Evolutionary conservation across 768 basidiomycete genomes (phyloP), one percentile per base, ranked within the genome.

Genomic region (Mrakia gelida): DNA sequence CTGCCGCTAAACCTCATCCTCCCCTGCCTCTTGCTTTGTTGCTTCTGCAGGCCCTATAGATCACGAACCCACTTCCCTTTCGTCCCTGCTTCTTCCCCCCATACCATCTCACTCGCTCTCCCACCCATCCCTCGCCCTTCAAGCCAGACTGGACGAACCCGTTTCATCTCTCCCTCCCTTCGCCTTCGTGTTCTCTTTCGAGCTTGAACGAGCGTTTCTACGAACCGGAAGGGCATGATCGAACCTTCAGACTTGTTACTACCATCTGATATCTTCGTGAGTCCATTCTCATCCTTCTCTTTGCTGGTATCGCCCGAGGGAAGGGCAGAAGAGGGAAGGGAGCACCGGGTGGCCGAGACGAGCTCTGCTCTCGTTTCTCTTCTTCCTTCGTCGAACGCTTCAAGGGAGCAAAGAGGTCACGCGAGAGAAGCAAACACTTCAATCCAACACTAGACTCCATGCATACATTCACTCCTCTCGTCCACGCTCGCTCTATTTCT

Each of bases 221-320:
- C 23, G 10, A 34, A 10, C 34, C 26, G 0, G 67, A 26, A 41
- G 67, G 41, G 23, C 21, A 70, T 70, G 34, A 70, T 70, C 4
- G 67, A 70, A 21, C 67, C 34, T 38, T 70, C 67, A 26, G 67
- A 70, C 41, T 38, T 70, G 34, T 8, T 70, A 4, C 67, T 70
- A 41, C 67, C 67, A 34, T 70, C 67, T 23, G 67, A 70, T n/a
- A 34, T 70, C 38, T 70, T 34, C 16, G 67, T 70, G 38, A 70
- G 67, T 59, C 26, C 23, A 54, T 16, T 23, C 52, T 54, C 52
- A 38, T 56, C 54, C 2, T 2, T 56, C 9, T 21, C 28, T 11
- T 34, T 23, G 30, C 30, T 32, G 62, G 26, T 28, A 30, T 30
- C n/a, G n/a, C n/a, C n/a, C n/a, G n/a, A n/a, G n/a, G n/a, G n/a